Conservation (phyloP, 345 rosid species). For the Arabidopsis suecica region DNA sequence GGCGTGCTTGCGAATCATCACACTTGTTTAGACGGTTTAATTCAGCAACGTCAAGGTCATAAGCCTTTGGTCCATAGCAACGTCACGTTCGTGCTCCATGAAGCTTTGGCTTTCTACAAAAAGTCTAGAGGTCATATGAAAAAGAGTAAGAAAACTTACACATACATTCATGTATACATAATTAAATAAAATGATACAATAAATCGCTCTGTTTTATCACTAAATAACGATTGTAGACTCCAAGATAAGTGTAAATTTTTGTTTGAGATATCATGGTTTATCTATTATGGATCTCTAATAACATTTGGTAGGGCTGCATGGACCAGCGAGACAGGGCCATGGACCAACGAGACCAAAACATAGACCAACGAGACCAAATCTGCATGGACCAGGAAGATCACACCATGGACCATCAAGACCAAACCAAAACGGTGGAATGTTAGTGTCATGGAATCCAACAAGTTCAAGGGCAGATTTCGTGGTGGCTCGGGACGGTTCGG, state of each 20-base stretch:
- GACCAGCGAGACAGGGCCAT: constrained; percentile 23
- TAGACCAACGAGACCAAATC: constrained; percentile 8
- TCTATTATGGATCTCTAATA: neutral
- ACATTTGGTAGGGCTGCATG: constrained; percentile 33
- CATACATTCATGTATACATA: constrained; percentile 4
- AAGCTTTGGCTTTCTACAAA: constrained; percentile 55
- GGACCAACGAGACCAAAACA: neutral
- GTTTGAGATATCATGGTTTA: neutral
- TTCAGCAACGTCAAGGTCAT: constrained; percentile 40
- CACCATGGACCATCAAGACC: constrained; percentile 25
- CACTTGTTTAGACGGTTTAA: constrained; percentile 67
- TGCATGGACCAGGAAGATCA: constrained; percentile 25
- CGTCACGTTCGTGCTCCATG: constrained; percentile 48
- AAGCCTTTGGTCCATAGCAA: constrained; percentile 42
- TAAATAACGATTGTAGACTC: neutral
- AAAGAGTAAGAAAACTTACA: constrained; percentile 40
- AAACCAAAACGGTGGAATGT: constrained; percentile 45
- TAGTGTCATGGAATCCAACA: constrained; percentile 54
- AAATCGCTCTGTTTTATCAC: neutral
- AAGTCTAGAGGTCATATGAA: constrained; percentile 6
- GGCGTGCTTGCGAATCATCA: constrained; percentile 58
- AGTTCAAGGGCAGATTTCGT: constrained; percentile 44
- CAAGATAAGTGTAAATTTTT: neutral
- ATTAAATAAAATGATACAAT: neutral
- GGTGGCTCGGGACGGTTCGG: constrained; percentile 46